Percentiles rank a stretch among this genome's conserved stretches.
Conservation (phyloP, 768 basidiomycete species). For the Suillus bovinus region DNA sequence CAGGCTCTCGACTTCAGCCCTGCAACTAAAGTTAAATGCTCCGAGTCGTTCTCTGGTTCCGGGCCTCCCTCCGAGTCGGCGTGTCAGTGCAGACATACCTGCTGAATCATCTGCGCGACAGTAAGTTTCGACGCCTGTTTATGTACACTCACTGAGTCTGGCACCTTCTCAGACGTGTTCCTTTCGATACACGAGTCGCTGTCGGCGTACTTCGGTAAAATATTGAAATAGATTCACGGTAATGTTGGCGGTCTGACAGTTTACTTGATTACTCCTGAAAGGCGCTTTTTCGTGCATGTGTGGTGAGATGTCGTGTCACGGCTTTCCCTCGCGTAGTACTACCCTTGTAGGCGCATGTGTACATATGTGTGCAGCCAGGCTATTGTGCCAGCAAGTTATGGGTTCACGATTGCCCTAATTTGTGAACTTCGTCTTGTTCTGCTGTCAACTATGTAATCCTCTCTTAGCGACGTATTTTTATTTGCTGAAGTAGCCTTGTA, state of each 20-base stretch:
- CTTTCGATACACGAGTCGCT: neutral
- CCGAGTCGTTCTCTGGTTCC: neutral
- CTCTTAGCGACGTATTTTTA: neutral
- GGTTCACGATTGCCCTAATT: neutral
- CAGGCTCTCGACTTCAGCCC: neutral
- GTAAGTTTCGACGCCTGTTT: neutral
- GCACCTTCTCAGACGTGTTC: neutral
- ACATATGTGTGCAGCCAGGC: neutral
- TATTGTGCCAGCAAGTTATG: neutral
- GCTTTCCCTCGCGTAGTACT: neutral
- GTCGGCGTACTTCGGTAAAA: neutral
- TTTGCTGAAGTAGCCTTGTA: neutral
- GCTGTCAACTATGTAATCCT: neutral
- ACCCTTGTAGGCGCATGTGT: constrained; percentile 5
- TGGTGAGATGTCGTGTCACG: neutral
- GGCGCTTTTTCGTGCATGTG: neutral
- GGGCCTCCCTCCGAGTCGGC: neutral
- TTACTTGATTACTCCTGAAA: neutral
- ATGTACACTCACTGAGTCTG: neutral
- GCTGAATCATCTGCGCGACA: neutral
- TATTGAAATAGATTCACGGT: neutral
- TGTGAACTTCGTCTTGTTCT: neutral
- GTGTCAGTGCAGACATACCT: neutral
- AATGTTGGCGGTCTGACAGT: neutral
- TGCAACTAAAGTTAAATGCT: neutral